Evolutionary conservation across 257 asterid species (phyloP).

Genomic region (Scutellaria baicalensis): DNA sequence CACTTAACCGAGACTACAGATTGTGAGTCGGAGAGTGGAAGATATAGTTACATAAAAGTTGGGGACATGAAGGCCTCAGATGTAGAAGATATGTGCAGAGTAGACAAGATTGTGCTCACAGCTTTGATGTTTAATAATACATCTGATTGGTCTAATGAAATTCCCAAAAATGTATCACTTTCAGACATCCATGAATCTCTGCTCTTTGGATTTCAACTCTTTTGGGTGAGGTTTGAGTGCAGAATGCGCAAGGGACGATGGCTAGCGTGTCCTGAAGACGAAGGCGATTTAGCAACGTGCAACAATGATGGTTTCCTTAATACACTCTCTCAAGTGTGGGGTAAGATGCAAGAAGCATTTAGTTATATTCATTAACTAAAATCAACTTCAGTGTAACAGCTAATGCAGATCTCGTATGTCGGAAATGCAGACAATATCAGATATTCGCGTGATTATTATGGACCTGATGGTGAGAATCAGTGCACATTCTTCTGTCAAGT

Average conservation of each 20-base stretch:
- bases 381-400: too few relatives aligned
- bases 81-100: background rate
- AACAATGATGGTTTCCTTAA: too few relatives aligned
- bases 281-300: too few relatives aligned
- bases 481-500: background rate
- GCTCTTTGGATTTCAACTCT: too few relatives aligned
- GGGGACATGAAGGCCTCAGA: background rate
- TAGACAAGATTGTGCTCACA: background rate
- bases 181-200: too few relatives aligned
- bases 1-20: background rate
- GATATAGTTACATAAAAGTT: background rate
- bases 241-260: background rate
- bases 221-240: conserved; percentile 19
- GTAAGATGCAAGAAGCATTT: background rate
- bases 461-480: background rate
- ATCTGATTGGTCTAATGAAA: too few relatives aligned
- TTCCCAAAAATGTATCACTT: too few relatives aligned
- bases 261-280: background rate
- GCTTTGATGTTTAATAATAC: too few relatives aligned
- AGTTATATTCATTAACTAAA: too few relatives aligned
- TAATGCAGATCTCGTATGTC: too few relatives aligned
- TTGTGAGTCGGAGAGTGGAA: background rate
- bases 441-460: background rate
- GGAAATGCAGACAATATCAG: background rate
- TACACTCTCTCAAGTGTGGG: background rate